Evolutionary conservation across 768 basidiomycete genomes (phyloP).

Genomic region (Coprinopsis sp.): DNA sequence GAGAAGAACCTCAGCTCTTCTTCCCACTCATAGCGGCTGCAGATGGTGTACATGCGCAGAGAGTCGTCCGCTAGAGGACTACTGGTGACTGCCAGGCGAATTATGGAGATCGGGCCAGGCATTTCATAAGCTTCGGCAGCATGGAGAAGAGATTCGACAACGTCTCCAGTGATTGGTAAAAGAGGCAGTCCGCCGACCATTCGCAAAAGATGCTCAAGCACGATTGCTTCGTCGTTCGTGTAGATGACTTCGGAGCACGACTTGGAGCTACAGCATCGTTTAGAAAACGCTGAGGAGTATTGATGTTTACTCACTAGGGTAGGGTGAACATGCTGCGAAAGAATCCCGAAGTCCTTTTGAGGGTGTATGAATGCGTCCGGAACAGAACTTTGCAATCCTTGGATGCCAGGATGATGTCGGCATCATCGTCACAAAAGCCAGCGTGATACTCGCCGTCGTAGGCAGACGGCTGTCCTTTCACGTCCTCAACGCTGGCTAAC

Average conservation of each 20-base stretch:
- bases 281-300: no score
- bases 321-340: slow-evolving; percentile 58
- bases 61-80: slow-evolving; percentile 46
- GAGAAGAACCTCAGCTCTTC: slow-evolving; percentile 53
- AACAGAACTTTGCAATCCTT: slow-evolving; percentile 48
- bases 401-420: slow-evolving; percentile 51
- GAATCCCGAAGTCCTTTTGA: slow-evolving; percentile 63
- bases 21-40: slow-evolving; percentile 57
- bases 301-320: slow-evolving; percentile 42
- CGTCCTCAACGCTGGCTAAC: no score
- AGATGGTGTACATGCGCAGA: slow-evolving; percentile 48
- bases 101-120: slow-evolving; percentile 56
- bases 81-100: slow-evolving; percentile 54
- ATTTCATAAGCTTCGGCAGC: slow-evolving; percentile 71
- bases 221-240: slow-evolving; percentile 52
- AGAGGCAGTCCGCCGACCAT: slow-evolving; percentile 61
- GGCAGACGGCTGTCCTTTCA: no score
- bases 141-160: slow-evolving; percentile 52
- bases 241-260: slow-evolving; percentile 37
- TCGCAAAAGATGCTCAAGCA: slow-evolving; percentile 52
- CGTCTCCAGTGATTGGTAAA: slow-evolving; percentile 44
- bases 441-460: slow-evolving; percentile 36
- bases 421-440: slow-evolving; percentile 47
- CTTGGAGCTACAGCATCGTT: slow-evolving; percentile 3
- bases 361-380: slow-evolving; percentile 52